These are phyloP conservation scores for Podospora sp. DNA, from an alignment of 495 filamentous ascomycete genomes.

Conservation along the genomic window DNA sequence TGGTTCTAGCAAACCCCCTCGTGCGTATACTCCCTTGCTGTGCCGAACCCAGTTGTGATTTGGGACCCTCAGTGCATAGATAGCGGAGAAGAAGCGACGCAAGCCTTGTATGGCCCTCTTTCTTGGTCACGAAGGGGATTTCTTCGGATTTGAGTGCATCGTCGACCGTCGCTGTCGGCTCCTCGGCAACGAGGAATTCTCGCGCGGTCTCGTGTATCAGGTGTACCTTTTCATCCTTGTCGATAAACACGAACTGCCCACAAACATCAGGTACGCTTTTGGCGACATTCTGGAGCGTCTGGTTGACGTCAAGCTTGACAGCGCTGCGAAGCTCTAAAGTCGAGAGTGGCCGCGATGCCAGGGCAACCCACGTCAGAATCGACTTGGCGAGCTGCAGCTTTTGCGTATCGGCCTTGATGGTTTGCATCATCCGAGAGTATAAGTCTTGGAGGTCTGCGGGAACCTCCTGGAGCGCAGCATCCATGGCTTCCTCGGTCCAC, in stretches of 20 bases:
- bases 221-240: constrained; percentile 28
- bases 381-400: constrained; percentile 27
- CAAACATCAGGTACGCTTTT: constrained; percentile 35
- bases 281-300: constrained; percentile 30
- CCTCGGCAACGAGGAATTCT: constrained; percentile 34
- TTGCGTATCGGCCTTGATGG: constrained; percentile 26
- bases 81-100: constrained; percentile 28
- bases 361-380: constrained; percentile 35
- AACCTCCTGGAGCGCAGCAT: constrained; percentile 29
- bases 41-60: constrained; percentile 2
- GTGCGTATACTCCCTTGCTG: neutral
- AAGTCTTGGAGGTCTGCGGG: constrained; percentile 29
- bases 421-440: constrained; percentile 32
- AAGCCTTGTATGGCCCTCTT: constrained; percentile 28
- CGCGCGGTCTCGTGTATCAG: constrained; percentile 40
- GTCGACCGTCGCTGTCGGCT: neutral
- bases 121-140: constrained; percentile 22
- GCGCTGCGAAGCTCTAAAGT: constrained; percentile 31
- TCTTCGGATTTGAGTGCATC: neutral
- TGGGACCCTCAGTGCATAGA: constrained; percentile 24
- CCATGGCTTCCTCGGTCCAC: constrained; percentile 35
- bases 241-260: constrained; percentile 36
- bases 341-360: constrained; percentile 33
- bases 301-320: constrained; percentile 34
- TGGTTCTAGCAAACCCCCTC: constrained; percentile 17